These are phyloP conservation scores for Aspergillus fumigatus DNA, from an alignment of 2,329 filamentous ascomycete genomes.

Conservation along the genomic window DNA sequence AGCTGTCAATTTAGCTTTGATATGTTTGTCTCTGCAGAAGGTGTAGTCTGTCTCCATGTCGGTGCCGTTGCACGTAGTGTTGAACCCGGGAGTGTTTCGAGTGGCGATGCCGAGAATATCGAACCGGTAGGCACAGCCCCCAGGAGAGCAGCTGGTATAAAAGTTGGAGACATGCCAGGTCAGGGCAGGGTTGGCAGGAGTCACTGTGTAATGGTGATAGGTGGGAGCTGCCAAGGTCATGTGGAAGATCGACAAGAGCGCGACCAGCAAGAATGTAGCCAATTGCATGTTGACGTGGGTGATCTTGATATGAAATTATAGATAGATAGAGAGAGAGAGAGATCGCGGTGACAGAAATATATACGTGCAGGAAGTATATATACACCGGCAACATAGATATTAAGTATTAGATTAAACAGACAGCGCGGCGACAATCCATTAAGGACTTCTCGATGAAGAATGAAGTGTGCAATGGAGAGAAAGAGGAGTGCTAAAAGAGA, in stretches of 20 bases:
- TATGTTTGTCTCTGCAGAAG: constrained; percentile 22
- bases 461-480: not conserved
- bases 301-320: not conserved
- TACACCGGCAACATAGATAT: not conserved
- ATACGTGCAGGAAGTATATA: not conserved
- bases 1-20: constrained; percentile 19
- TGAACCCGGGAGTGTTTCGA: constrained; percentile 30
- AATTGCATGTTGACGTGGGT: constrained; percentile 26
- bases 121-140: constrained; percentile 31
- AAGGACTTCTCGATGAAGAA: not conserved
- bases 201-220: constrained; percentile 3
- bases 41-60: constrained; percentile 16
- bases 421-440: not conserved
- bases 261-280: constrained; percentile 19
- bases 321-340: too few species aligned
- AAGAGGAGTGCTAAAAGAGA: not conserved
- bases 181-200: constrained; percentile 13
- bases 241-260: constrained; percentile 21
- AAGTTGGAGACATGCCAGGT: constrained; percentile 32
- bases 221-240: constrained; percentile 17
- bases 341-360: not conserved
- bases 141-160: constrained; percentile 27
- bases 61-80: constrained; percentile 29
- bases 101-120: constrained; percentile 23
- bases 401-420: not conserved